These are phyloP conservation scores for Aechmea fasciata DNA, from an alignment of 176 grass and related monocot species.

Conservation along the genomic window DNA sequence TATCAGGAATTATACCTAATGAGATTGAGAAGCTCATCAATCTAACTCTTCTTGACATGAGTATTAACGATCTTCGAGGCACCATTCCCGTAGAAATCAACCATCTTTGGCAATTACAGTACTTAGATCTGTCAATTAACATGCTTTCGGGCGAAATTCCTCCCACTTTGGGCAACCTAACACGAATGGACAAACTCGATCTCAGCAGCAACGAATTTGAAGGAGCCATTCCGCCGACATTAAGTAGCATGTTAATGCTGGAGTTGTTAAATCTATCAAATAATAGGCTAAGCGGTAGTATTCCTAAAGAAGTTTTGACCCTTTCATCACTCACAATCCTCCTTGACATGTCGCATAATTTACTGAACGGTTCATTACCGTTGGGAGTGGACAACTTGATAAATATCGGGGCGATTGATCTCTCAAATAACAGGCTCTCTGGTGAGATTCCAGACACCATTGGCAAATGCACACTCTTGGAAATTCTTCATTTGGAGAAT, in stretches of 20 bases:
- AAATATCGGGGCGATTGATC: not conserved
- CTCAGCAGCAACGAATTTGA: slow-evolving; percentile 23
- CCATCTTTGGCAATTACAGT: slow-evolving; percentile 14
- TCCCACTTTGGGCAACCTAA: slow-evolving; percentile 26
- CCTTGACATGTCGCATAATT: not conserved
- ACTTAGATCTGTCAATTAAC: slow-evolving; percentile 5
- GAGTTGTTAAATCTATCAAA: slow-evolving; percentile 21
- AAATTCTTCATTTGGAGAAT: slow-evolving; percentile 14
- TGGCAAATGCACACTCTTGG: slow-evolving; percentile 15
- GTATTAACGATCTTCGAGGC: slow-evolving; percentile 6
- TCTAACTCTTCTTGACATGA: slow-evolving; percentile 12
- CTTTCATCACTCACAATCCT: not conserved
- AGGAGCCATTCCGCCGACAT: slow-evolving; percentile 27
- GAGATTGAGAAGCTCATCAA: slow-evolving; percentile 30
- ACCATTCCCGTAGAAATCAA: slow-evolving; percentile 14
- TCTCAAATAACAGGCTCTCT: slow-evolving; percentile 8
- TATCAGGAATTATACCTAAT: slow-evolving; percentile 17
- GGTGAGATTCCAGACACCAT: slow-evolving; percentile 34
- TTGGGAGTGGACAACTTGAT: not conserved
- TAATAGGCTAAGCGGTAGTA: slow-evolving; percentile 25
- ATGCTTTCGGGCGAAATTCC: slow-evolving; percentile 26
- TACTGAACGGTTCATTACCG: not conserved
- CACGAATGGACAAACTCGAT: slow-evolving; percentile 14
- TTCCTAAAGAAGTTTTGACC: not conserved
- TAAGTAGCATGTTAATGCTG: slow-evolving; percentile 20